Conservation (phyloP, 2,329 filamentous ascomycete genomes). For the Aspergillus tubingensis region DNA sequence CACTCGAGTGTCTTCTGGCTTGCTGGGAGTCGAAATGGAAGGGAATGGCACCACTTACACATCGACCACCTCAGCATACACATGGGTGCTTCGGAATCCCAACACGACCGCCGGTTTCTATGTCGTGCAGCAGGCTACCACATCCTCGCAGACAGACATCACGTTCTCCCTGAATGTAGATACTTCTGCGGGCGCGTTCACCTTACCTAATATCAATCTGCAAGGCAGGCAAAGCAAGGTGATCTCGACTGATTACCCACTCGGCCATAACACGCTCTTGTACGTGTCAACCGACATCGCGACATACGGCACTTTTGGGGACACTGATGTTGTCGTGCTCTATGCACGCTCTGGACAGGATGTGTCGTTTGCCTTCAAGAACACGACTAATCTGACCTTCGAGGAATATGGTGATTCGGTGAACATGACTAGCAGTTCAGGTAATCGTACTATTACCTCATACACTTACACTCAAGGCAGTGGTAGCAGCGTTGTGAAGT, state of each 20-base stretch:
- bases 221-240: constrained; percentile 58
- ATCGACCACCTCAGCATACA: constrained; percentile 46
- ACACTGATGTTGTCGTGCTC: constrained; percentile 50
- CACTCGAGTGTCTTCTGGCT: constrained; percentile 53
- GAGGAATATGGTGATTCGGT: constrained; percentile 46
- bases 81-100: constrained; percentile 56
- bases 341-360: constrained; percentile 53
- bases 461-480: constrained; percentile 53
- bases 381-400: constrained; percentile 39
- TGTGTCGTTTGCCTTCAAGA: constrained; percentile 54
- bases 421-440: constrained; percentile 20
- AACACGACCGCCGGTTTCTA: constrained; percentile 55
- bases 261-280: constrained; percentile 50
- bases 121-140: constrained; percentile 50
- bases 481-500: constrained; percentile 51
- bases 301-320: constrained; percentile 43
- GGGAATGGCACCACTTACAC: constrained; percentile 57
- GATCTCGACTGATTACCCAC: constrained; percentile 55
- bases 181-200: constrained; percentile 48
- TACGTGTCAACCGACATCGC: constrained; percentile 57
- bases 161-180: constrained; percentile 52
- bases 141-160: constrained; percentile 47
- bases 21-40: constrained; percentile 56
- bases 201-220: constrained; percentile 50
- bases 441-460: constrained; percentile 30